These are phyloP conservation scores for Umbellularia californica DNA, from an alignment of 164 flowering plant species.

Conservation along the genomic window DNA sequence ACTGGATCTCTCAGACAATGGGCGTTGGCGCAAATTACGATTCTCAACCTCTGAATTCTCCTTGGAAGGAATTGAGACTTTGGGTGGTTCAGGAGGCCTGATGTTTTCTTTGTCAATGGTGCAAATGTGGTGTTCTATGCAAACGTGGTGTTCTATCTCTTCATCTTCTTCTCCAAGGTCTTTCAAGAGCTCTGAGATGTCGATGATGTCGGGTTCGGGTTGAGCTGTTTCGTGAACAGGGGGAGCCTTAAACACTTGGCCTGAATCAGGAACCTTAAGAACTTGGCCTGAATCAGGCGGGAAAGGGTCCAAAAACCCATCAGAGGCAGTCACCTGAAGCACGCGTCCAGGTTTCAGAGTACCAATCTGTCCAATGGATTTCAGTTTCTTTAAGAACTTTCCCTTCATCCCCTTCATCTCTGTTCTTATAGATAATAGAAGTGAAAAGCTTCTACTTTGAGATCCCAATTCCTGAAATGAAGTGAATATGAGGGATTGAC, in stretches of 20 bases:
- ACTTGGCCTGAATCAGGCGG: conserved; percentile 8
- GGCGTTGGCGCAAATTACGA: conserved; percentile 3
- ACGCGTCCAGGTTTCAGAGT: conserved; percentile 49
- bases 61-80: conserved; percentile 14
- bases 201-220: conserved; percentile 37
- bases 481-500: background rate
- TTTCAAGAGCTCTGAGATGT: conserved; percentile 46
- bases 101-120: conserved; percentile 56
- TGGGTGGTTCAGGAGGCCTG: conserved; percentile 24
- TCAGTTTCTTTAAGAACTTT: conserved; percentile 66
- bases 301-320: conserved; percentile 28
- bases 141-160: background rate
- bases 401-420: conserved; percentile 67
- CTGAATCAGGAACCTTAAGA: conserved; percentile 9
- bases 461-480: background rate
- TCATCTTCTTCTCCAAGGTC: conserved; percentile 56
- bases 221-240: background rate
- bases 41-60: conserved; percentile 6
- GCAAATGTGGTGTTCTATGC: background rate
- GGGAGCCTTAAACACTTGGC: conserved; percentile 5
- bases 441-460: background rate
- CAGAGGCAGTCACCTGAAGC: conserved; percentile 47
- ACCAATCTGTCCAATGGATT: conserved; percentile 46
- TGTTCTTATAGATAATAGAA: background rate
- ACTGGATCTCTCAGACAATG: conserved; percentile 17